Percentiles rank a stretch among this genome's conserved stretches.
Conservation (phyloP, 352 stramenopile genomes). For the Phytopythium vexans region DNA sequence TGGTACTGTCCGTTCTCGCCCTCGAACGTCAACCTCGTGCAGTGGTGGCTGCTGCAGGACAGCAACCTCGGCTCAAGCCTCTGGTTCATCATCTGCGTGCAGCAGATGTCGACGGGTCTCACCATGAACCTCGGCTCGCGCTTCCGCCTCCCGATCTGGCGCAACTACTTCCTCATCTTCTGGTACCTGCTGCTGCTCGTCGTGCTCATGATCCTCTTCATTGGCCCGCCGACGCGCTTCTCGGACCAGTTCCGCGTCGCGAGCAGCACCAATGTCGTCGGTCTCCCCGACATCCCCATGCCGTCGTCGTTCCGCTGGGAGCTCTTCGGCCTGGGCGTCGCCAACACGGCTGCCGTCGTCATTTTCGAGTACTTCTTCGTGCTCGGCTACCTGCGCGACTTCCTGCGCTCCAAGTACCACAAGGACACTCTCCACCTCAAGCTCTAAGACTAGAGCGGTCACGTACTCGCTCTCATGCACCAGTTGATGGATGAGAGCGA, state of each 20-base stretch:
- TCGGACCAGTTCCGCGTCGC: conserved; percentile 69
- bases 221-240: conserved; percentile 52
- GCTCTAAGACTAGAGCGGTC: conserved; percentile 27
- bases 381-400: conserved; percentile 61
- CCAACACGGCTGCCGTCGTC: conserved; percentile 47
- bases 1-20: conserved; percentile 78
- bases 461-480: neutral
- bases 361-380: conserved; percentile 68
- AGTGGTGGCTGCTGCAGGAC: conserved; percentile 76
- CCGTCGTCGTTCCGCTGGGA: conserved; percentile 59
- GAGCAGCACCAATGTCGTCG: conserved; percentile 72
- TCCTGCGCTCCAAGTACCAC: conserved; percentile 62
- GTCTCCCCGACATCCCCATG: conserved; percentile 65
- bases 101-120: conserved; percentile 67
- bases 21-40: conserved; percentile 58
- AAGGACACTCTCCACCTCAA: conserved; percentile 59
- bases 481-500: too few species aligned
- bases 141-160: conserved; percentile 62
- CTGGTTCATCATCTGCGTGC: conserved; percentile 63
- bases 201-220: conserved; percentile 50
- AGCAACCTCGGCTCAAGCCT: conserved; percentile 58
- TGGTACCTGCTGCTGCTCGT: conserved; percentile 58
- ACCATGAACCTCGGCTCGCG: conserved; percentile 57
- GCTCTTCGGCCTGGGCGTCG: conserved; percentile 53
- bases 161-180: conserved; percentile 61